Evolutionary conservation across 768 basidiomycete species (phyloP), one percentile per base, ranked within the genome.

Genomic region (Termitomyces sp.): DNA sequence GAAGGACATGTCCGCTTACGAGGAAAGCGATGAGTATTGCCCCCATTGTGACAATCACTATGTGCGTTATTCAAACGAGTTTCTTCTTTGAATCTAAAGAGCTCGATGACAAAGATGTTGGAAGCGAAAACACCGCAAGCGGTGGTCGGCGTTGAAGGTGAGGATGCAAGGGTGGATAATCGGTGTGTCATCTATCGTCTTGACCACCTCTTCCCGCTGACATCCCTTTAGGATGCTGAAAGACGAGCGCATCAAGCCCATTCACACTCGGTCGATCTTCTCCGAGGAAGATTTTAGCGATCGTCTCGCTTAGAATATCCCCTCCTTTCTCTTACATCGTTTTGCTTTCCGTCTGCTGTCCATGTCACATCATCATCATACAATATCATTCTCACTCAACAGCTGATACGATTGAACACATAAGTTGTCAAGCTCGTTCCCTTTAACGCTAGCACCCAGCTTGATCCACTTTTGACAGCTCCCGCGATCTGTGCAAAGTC

Each of bases 1-100:
- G 62, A 98, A 99, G 75, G 94, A 98, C 72, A 94, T 98, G 93
- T 62, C 78, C 0, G 72, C 71, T 7, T 98, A 92, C 66, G 96
- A 98, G 65, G 96, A 99, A 70, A 94, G 93, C 67, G 95, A 98
- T 69, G 97, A 99, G 72, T 98, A 87, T 69, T 98, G 97, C 69
- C 97, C 96, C 0, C 90, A 97, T 72, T 98, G 97, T 68, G 97
- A 98, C 72, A 98, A 98, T 69, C 95, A 95, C 68, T 99, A 95
- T 70, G 97, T 96, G 68, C 65, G 90, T 77, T 38, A n/a, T 30
- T 8, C 40, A 11, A n/a, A 22, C 40, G 5, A 22, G 35, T 38
- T 14, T 26, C 22, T 16, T 10, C 10, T 10, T 28, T n/a, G 22
- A 18, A 38, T 16, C 53, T 55, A 14, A 26, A 16, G 9, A 44